phyloP scores from a whole-genome alignment of 805 yeast genomes.

The Metschnikowia koreensis region DNA sequence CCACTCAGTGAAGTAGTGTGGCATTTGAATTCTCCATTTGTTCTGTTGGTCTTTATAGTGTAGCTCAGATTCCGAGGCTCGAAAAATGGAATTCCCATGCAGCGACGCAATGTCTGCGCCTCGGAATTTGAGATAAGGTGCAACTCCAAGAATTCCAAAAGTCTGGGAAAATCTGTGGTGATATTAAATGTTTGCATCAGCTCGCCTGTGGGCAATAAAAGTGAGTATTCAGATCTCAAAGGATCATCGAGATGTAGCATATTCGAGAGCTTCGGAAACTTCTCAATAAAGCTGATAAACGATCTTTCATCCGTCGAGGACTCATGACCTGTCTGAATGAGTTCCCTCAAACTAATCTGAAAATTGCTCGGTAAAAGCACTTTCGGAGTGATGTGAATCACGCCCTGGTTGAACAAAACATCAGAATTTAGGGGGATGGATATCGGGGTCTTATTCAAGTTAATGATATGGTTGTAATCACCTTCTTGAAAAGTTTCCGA shows the following conservation, averaged over 20 bases:
- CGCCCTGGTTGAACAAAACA: constrained; percentile 79
- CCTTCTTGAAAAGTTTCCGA: constrained; percentile 21
- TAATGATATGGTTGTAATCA: constrained; percentile 23
- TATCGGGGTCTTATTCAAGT: constrained; percentile 32
- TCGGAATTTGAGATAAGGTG: constrained; percentile 69
- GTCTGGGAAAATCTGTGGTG: constrained; percentile 38
- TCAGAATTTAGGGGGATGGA: constrained; percentile 51
- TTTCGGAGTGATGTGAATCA: constrained; percentile 64
- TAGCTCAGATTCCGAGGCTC: constrained; percentile 5
- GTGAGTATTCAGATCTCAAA: constrained; percentile 44
- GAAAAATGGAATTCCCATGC: constrained; percentile 32
- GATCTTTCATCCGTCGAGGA: constrained; percentile 22
- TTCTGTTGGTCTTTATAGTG: constrained; percentile 16
- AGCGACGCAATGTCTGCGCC: constrained; percentile 43
- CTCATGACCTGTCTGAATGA: constrained; percentile 52
- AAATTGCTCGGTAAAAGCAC: constrained; percentile 58
- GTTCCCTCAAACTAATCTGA: constrained; percentile 50
- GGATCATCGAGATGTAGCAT: constrained; percentile 36
- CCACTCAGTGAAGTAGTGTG: constrained; percentile 12
- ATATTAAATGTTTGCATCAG: constrained; percentile 54
- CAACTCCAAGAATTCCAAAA: constrained; percentile 57
- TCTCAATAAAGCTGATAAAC: constrained; percentile 46
- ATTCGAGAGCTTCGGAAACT: constrained; percentile 40
- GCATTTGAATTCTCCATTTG: constrained; percentile 14
- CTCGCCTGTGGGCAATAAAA: constrained; percentile 68